Evolutionary conservation across 106 monocot genomes (phyloP).

Genomic region (Acanthochlamys bracteata): DNA sequence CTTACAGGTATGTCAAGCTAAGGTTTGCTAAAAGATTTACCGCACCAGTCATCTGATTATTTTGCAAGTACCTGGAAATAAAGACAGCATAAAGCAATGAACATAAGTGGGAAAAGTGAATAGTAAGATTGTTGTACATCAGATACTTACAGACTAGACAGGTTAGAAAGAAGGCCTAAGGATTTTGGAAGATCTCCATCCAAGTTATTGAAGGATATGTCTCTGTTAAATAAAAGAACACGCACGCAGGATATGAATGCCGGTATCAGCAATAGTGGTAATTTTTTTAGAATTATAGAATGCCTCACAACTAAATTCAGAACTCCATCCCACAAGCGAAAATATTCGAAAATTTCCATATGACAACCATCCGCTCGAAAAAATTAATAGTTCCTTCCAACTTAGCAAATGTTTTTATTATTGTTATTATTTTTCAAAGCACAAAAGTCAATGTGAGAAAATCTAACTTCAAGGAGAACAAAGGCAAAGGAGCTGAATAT

Average conservation of each 20-base stretch:
- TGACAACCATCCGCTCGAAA: too few relatives aligned
- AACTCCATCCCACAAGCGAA: too few relatives aligned
- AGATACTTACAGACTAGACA: constrained; percentile 72
- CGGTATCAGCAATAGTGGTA: too few relatives aligned
- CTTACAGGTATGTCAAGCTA: constrained; percentile 66
- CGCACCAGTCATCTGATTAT: constrained; percentile 79
- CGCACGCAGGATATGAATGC: background rate
- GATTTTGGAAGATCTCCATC: constrained; percentile 70
- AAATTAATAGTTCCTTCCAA: too few relatives aligned
- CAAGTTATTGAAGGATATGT: constrained; percentile 82
- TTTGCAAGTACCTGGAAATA: constrained; percentile 57
- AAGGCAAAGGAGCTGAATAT: too few relatives aligned
- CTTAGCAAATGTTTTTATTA: too few relatives aligned
- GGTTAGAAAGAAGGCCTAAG: constrained; percentile 55
- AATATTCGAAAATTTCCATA: too few relatives aligned
- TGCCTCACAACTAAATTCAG: too few relatives aligned
- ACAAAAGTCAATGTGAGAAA: too few relatives aligned
- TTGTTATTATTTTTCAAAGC: too few relatives aligned
- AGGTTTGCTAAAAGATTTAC: constrained; percentile 69
- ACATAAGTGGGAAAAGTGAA: background rate
- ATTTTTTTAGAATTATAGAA: too few relatives aligned
- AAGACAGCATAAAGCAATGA: background rate
- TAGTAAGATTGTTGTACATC: background rate
- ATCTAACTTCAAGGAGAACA: too few relatives aligned
- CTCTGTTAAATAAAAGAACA: constrained; percentile 29